Base-by-base conservation (phyloP, 1,139 yeast genomes). In the Yamadazyma membranifaciens region DNA sequence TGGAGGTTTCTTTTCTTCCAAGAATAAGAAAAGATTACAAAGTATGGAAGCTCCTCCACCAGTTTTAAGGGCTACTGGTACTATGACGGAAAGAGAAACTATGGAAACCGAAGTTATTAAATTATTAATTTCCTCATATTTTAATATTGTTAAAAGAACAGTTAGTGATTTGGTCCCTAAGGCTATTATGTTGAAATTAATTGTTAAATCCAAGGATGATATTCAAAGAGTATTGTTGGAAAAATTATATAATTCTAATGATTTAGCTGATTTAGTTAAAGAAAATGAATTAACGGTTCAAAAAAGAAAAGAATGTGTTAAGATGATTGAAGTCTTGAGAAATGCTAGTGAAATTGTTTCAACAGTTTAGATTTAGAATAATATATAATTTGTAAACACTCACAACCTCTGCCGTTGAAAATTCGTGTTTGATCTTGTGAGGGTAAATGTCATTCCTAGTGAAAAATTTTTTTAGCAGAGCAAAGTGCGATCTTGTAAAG, bases 41-140 rank as follows among this genome's bases (percentile, higher is more conserved):
- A 84, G 91, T 25, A 87, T 92, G 95, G 98, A 92, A 63, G 91
- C 96, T 2, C 98, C 98, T 37, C 98, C 98, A 33, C 81, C 95
- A 31, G 91, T 89, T 11, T 80, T 92, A 60, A 86, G 92, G 63
- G 98, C 98, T 6, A 82, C 95, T 17, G 98, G 98, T 33, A 82
- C 87, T 44, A 83, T 92, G 87, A 80, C 95, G 17, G 98, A 92
- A 61, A 83, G 97, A 54, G 98, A 92, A 67, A 81, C 91, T 28
- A 85, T 87, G 81, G 98, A 92, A 65, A 92, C 98, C 0, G 98
- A 92, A 59, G 98, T 92, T 32, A 92, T 92, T 60, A 92, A 92
- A 70, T 75, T 92, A 51, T 76, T 92, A 58, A 92, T 92, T 53
- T 80, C 84, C 40, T 88, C 97, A 25, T 92, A 92, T 66, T 92